These are phyloP conservation scores for Melanogaster broomeanus DNA, from an alignment of 768 basidiomycete species.

Conservation along the genomic window DNA sequence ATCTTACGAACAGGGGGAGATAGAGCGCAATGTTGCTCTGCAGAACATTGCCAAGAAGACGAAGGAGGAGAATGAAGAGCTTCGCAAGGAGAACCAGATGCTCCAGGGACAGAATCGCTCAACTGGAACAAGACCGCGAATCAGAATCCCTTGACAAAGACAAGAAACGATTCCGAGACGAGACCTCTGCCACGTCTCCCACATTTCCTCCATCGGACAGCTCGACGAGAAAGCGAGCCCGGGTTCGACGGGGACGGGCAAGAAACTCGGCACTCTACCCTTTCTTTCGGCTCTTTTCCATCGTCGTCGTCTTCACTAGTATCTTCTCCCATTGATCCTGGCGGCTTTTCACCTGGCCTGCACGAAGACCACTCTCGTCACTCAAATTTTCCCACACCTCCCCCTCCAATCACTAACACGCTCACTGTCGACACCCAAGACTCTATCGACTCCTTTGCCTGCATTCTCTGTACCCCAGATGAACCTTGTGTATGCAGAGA, in stretches of 20 bases:
- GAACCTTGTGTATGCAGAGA: conserved; percentile 80
- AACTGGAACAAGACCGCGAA: conserved; percentile 42
- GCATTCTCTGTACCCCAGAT: conserved; percentile 74
- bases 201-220: conserved; percentile 18
- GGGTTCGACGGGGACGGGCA: conserved; percentile 26
- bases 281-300: conserved; percentile 24
- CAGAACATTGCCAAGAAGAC: conserved; percentile 81
- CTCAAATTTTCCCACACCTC: conserved; percentile 32
- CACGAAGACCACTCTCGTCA: conserved; percentile 24
- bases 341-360: conserved; percentile 34
- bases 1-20: conserved; percentile 87
- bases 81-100: conserved; percentile 64
- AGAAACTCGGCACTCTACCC: conserved; percentile 16
- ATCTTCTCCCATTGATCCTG: conserved; percentile 50
- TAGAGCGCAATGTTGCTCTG: conserved; percentile 82
- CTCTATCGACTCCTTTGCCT: conserved; percentile 41
- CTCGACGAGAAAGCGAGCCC: conserved; percentile 41
- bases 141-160: conserved; percentile 37
- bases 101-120: conserved; percentile 54
- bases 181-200: conserved; percentile 40
- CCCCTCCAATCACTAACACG: conserved; percentile 29
- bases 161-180: conserved; percentile 61
- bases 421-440: conserved; percentile 38
- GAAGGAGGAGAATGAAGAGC: conserved; percentile 82
- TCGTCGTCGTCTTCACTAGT: conserved; percentile 49